Evolutionary conservation across 1,284 basidiomycete species (phyloP).

Genomic region (Entoloma clypeatum): DNA sequence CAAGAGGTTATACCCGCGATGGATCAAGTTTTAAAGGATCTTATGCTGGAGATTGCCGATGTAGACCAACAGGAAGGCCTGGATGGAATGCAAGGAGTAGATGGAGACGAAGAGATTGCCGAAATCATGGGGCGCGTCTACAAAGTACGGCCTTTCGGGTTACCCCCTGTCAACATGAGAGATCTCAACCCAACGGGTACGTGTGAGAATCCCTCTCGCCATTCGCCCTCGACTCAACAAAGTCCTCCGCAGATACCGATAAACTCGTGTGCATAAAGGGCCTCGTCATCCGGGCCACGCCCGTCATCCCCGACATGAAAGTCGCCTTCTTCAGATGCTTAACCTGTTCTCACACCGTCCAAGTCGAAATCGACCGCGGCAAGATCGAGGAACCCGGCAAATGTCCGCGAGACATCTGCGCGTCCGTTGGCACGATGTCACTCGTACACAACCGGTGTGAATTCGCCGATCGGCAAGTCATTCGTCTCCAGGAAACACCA

Average conservation of each 20-base stretch:
- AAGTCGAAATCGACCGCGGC: constrained; percentile 94
- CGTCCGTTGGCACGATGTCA: constrained; percentile 83
- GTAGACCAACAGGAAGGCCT: constrained; percentile 66
- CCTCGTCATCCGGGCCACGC: constrained; percentile 94
- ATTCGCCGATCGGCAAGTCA: constrained; percentile 93
- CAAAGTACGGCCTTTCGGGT: constrained; percentile 90
- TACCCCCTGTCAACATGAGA: constrained; percentile 84
- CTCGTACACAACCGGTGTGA: constrained; percentile 97
- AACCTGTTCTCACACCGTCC: constrained; percentile 92
- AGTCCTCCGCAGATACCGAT: constrained; percentile 73
- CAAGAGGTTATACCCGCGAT: constrained; percentile 96
- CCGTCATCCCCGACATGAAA: constrained; percentile 99
- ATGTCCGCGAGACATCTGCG: constrained; percentile 93
- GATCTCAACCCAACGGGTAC: constrained; percentile 85
- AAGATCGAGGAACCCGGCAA: constrained; percentile 90
- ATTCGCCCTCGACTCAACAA: constrained; percentile 6
- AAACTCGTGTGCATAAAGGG: constrained; percentile 96
- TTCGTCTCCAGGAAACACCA: constrained; percentile 95
- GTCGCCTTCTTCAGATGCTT: constrained; percentile 97
- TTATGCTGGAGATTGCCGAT: constrained; percentile 80
- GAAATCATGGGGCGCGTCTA: constrained; percentile 82
- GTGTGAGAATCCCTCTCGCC: constrained; percentile 19
- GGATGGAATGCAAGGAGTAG: constrained; percentile 67
- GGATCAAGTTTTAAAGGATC: constrained; percentile 93
- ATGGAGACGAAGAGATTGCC: constrained; percentile 74